phyloP scores from a whole-genome alignment of 176 grass and related monocot species.

The Canna indica region DNA sequence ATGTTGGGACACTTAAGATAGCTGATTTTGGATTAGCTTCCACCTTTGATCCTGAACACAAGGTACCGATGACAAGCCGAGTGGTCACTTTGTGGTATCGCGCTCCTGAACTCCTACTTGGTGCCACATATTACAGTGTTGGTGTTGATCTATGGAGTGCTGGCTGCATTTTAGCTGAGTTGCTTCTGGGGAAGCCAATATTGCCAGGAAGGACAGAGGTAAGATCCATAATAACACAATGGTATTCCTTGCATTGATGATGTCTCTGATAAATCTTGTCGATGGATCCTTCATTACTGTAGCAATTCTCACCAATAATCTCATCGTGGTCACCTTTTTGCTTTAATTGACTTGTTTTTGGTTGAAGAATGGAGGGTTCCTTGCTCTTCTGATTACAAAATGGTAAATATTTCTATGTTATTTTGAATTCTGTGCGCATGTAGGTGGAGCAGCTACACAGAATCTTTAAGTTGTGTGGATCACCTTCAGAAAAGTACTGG shows the following conservation, averaged over 20 bases:
- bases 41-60: conserved; percentile 30
- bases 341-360: too few species aligned
- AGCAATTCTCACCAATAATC: too few species aligned
- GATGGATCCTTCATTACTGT: too few species aligned
- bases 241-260: background rate
- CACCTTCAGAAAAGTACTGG: conserved; percentile 48
- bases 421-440: background rate
- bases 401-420: background rate
- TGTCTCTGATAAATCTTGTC: background rate
- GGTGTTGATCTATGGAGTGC: conserved; percentile 48
- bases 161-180: conserved; percentile 43
- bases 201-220: conserved; percentile 46
- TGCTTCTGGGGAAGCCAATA: conserved; percentile 33
- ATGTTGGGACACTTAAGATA: conserved; percentile 42
- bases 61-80: conserved; percentile 34
- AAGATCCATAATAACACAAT: background rate
- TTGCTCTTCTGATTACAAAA: too few species aligned
- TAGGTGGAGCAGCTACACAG: conserved; percentile 54
- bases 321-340: too few species aligned
- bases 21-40: conserved; percentile 42
- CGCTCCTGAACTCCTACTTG: conserved; percentile 39
- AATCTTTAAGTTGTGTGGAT: conserved; percentile 52
- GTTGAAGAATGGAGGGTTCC: too few species aligned
- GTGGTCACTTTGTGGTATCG: conserved; percentile 51
- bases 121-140: conserved; percentile 30